These are phyloP conservation scores for Sclerotiophoma versabilis DNA, from an alignment of 2,329 filamentous ascomycete species.

Conservation along the genomic window DNA sequence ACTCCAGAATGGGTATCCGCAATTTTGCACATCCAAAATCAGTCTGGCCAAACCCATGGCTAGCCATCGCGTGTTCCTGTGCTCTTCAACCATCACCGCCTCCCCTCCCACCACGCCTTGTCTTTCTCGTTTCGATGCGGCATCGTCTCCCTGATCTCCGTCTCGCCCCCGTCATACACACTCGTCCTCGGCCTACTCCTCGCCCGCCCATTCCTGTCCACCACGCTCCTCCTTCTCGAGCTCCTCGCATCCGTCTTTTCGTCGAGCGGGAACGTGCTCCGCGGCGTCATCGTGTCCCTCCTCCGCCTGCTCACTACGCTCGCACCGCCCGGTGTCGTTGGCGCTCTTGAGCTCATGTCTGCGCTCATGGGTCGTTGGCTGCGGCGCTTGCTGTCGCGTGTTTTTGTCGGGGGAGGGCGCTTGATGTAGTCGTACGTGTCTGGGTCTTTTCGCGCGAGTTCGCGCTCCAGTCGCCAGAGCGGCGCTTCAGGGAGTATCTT, in stretches of 20 bases:
- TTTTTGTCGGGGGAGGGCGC: slow-evolving; percentile 41
- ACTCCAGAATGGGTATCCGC: slow-evolving; percentile 18
- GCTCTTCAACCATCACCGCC: slow-evolving; percentile 1
- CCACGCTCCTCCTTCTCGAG: slow-evolving; percentile 7
- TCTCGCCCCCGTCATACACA: slow-evolving; percentile 40
- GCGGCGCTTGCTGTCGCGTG: slow-evolving; percentile 22
- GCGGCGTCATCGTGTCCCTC: slow-evolving; percentile 34
- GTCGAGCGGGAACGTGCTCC: slow-evolving; percentile 29
- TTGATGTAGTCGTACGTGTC: slow-evolving; percentile 53
- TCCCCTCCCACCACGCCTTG: slow-evolving; percentile 46
- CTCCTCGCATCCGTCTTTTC: slow-evolving; percentile 17
- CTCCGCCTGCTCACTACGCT: slow-evolving; percentile 18
- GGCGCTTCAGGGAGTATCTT: slow-evolving; percentile 54
- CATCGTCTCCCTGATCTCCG: slow-evolving; percentile 42
- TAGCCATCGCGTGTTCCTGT: neutral
- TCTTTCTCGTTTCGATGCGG: slow-evolving; percentile 44
- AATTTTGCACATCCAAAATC: neutral
- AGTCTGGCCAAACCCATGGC: slow-evolving; percentile 4
- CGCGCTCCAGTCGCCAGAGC: slow-evolving; percentile 54
- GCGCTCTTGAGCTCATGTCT: slow-evolving; percentile 16
- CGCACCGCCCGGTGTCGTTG: slow-evolving; percentile 3
- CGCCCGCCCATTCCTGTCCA: slow-evolving; percentile 19
- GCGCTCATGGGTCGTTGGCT: slow-evolving; percentile 25
- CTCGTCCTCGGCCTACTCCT: slow-evolving; percentile 33
- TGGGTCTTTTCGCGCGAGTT: slow-evolving; percentile 51